Conservation (phyloP, 768 basidiomycete genomes). For the Trametes coccinea region DNA sequence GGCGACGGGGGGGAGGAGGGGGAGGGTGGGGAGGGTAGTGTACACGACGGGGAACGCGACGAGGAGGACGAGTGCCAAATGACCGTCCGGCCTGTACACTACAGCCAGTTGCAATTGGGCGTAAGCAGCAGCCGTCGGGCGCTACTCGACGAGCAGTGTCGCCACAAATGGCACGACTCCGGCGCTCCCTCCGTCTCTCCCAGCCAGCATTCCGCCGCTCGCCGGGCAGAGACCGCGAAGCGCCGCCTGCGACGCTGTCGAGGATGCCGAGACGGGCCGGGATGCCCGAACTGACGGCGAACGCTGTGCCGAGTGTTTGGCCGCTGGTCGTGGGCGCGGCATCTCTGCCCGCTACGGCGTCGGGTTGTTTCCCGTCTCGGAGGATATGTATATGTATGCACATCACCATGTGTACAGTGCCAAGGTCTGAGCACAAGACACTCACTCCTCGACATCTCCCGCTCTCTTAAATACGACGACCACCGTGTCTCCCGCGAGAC, state of each 20-base stretch:
- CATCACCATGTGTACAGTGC: not conserved
- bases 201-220: not conserved
- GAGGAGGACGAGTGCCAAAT: not conserved
- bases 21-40: slow-evolving; percentile 10
- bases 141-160: not conserved
- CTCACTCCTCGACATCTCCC: not conserved
- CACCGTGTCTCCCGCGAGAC: not conserved
- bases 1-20: not conserved
- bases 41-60: slow-evolving; percentile 11
- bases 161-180: slow-evolving; percentile 5
- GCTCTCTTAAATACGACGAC: not conserved
- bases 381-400: not conserved
- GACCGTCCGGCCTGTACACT: too few species aligned
- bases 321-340: not conserved
- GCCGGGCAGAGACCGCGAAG: not conserved
- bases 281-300: not conserved
- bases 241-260: not conserved
- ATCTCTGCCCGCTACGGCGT: not conserved
- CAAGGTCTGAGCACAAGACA: not conserved
- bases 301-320: not conserved
- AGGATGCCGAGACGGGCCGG: not conserved
- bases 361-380: too few species aligned
- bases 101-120: not conserved
- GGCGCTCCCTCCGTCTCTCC: not conserved
- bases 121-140: not conserved